Evolutionary conservation across 345 rosid genomes (phyloP).

Genomic region (Bruguiera gymnorhiza): DNA sequence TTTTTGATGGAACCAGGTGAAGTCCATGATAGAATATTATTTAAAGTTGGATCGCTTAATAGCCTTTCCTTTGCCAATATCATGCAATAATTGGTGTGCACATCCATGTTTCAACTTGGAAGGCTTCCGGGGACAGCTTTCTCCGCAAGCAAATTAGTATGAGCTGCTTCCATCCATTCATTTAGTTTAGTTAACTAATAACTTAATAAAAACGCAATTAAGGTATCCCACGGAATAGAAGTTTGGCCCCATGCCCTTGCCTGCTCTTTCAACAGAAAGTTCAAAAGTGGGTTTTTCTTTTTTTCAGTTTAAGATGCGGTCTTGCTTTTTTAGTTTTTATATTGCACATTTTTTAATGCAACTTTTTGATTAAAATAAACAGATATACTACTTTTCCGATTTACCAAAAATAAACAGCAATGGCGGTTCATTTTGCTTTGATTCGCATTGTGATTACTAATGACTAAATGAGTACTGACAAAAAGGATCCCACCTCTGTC

Average conservation of each 20-base stretch:
- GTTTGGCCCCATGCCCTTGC: neutral
- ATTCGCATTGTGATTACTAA: constrained; percentile 21
- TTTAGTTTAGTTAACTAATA: no score
- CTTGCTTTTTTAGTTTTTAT: no score
- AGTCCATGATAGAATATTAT: constrained; percentile 18
- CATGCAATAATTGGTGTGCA: neutral
- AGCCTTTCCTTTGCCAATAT: constrained; percentile 34
- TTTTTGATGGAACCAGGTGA: neutral
- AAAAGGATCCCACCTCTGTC: no score
- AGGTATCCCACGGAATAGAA: neutral
- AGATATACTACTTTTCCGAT: no score
- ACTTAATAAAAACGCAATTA: no score
- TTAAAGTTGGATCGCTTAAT: constrained; percentile 14
- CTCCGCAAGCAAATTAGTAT: constrained; percentile 32
- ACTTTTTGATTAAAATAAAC: no score
- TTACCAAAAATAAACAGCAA: no score
- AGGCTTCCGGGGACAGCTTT: constrained; percentile 34
- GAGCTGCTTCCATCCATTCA: no score
- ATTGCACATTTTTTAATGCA: no score
- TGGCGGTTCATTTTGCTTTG: constrained; percentile 15
- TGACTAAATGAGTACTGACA: no score
- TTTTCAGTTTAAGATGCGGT: no score
- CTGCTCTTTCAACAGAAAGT: neutral
- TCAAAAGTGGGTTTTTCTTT: neutral
- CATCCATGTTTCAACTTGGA: constrained; percentile 37